Conservation (phyloP, 805 yeast genomes). For the Debaryomyces hansenii region DNA sequence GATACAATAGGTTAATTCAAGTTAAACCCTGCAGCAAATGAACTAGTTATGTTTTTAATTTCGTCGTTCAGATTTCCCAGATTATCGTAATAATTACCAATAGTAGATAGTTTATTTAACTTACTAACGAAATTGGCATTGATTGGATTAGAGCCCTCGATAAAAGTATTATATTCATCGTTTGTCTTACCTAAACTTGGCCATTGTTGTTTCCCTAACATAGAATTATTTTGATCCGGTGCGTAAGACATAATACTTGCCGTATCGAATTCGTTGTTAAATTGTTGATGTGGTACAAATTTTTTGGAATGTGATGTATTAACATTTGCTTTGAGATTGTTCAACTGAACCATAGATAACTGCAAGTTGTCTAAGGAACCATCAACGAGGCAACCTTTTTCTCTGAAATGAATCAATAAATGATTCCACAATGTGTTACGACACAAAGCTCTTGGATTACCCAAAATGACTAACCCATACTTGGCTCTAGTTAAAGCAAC, state of each 20-base stretch:
- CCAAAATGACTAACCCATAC: slow-evolving; percentile 56
- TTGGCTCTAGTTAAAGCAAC: slow-evolving; percentile 47
- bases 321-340: slow-evolving; percentile 26
- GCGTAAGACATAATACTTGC: slow-evolving; percentile 27
- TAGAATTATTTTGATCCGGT: slow-evolving; percentile 4
- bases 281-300: slow-evolving; percentile 13
- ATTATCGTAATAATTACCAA: slow-evolving; percentile 9
- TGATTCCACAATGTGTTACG: slow-evolving; percentile 77
- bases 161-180: slow-evolving; percentile 8
- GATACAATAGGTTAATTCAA: slow-evolving; percentile 4
- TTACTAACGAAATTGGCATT: slow-evolving; percentile 36
- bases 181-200: slow-evolving; percentile 22
- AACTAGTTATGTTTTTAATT: slow-evolving; percentile 36
- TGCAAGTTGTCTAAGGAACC: slow-evolving; percentile 82
- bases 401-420: slow-evolving; percentile 74
- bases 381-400: slow-evolving; percentile 84
- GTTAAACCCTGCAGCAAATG: slow-evolving; percentile 37
- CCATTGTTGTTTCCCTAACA: slow-evolving; percentile 18
- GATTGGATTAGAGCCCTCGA: slow-evolving; percentile 11
- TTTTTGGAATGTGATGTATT: slow-evolving; percentile 4
- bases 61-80: slow-evolving; percentile 27
- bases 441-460: slow-evolving; percentile 78
- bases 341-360: slow-evolving; percentile 60
- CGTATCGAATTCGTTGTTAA: slow-evolving; percentile 22
- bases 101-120: slow-evolving; percentile 19